Conservation (phyloP, 2,329 filamentous ascomycete genomes). For the Graphilbum ipis-grandicollis region DNA sequence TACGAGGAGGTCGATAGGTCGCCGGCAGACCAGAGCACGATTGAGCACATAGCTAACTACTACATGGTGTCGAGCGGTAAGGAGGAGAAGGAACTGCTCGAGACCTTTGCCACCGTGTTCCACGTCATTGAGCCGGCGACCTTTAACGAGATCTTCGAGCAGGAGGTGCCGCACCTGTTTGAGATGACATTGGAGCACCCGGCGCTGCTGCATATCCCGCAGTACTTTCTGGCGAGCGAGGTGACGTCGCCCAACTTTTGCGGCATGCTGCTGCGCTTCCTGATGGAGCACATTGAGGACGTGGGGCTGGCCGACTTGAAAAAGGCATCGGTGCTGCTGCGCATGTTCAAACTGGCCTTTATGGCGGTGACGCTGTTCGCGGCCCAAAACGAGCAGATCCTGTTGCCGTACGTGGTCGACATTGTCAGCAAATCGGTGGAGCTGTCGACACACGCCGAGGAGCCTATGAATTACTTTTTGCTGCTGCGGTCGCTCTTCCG, state of each 20-base stretch:
- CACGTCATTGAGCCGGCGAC: slow-evolving; percentile 96
- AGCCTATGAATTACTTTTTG: slow-evolving; percentile 97
- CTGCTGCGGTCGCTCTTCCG: slow-evolving; percentile 82
- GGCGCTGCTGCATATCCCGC: slow-evolving; percentile 81
- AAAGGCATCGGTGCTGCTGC: slow-evolving; percentile 79
- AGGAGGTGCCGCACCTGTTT: slow-evolving; percentile 91
- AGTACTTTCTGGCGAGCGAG: slow-evolving; percentile 97
- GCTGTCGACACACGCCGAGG: slow-evolving; percentile 83
- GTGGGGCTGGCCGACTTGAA: slow-evolving; percentile 84
- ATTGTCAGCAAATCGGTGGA: slow-evolving; percentile 97
- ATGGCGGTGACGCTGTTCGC: slow-evolving; percentile 98
- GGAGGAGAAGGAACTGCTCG: slow-evolving; percentile 92
- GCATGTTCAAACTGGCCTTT: slow-evolving; percentile 94
- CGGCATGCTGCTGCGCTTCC: slow-evolving; percentile 90
- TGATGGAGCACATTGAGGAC: slow-evolving; percentile 93
- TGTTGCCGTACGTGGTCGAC: slow-evolving; percentile 89
- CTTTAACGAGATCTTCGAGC: slow-evolving; percentile 96
- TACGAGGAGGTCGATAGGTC: slow-evolving; percentile 63
- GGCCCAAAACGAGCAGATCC: slow-evolving; percentile 82
- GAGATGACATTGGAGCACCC: slow-evolving; percentile 97
- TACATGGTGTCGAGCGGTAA: slow-evolving; percentile 89
- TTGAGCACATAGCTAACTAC: slow-evolving; percentile 86
- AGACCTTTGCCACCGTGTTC: slow-evolving; percentile 96
- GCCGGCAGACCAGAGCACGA: slow-evolving; percentile 58
- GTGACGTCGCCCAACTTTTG: slow-evolving; percentile 95